Evolutionary conservation across 805 yeast genomes (phyloP).

Genomic region (Lachancea lanzarotensis): DNA sequence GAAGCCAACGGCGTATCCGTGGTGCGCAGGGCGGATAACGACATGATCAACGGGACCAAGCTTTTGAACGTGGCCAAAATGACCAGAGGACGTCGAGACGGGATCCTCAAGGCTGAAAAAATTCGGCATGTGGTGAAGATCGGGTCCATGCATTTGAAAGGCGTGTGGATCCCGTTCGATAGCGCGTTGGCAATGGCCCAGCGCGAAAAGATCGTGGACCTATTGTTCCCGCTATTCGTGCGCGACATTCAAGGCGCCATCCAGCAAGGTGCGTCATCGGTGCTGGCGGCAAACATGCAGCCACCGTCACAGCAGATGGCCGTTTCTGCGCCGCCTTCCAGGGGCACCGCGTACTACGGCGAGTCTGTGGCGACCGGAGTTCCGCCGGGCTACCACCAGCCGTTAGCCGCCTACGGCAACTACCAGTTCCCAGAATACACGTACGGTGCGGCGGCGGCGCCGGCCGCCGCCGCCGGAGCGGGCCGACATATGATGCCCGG

Average conservation of each 20-base stretch:
- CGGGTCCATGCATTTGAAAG: slow-evolving; percentile 83
- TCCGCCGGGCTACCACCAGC: slow-evolving; percentile 1
- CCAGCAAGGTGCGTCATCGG: slow-evolving; percentile 22
- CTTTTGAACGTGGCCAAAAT: slow-evolving; percentile 76
- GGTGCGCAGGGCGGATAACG: slow-evolving; percentile 76
- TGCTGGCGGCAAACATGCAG: slow-evolving; percentile 1
- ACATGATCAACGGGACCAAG: slow-evolving; percentile 83
- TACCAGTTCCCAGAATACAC: slow-evolving; percentile 7
- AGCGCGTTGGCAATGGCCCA: slow-evolving; percentile 78
- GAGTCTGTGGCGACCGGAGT: slow-evolving; percentile 4
- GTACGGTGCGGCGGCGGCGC: slow-evolving; percentile 1
- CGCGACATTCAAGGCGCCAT: slow-evolving; percentile 55
- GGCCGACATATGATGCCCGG: neutral
- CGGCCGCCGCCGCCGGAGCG: neutral
- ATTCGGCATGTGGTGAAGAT: slow-evolving; percentile 75
- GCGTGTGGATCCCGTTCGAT: slow-evolving; percentile 87
- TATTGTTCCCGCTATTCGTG: slow-evolving; percentile 63
- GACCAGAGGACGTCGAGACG: slow-evolving; percentile 85
- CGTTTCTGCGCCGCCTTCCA: slow-evolving; percentile 1
- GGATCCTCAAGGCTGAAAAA: slow-evolving; percentile 71
- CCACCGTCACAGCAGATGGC: neutral
- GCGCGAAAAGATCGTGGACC: slow-evolving; percentile 64
- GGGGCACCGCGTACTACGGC: slow-evolving; percentile 2
- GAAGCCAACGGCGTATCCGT: slow-evolving; percentile 77
- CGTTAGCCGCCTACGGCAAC: slow-evolving; percentile 2